Conservation (phyloP, 345 rosid genomes). For the Nasturtium officinale region DNA sequence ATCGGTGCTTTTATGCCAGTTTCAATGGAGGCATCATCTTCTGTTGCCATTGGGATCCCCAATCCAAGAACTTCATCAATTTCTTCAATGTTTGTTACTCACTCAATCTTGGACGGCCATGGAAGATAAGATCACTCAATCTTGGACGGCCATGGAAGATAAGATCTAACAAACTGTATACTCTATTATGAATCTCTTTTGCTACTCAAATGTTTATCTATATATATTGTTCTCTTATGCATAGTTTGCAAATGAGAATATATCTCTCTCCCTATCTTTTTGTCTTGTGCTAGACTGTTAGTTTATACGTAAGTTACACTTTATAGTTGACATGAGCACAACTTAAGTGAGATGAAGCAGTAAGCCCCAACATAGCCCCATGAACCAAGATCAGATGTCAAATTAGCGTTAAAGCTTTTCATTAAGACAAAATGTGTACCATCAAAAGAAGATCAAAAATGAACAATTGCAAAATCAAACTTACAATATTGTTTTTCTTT, state of each 20-base stretch:
- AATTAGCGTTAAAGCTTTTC: background rate
- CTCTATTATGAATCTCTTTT: background rate
- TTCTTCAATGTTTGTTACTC: conserved; percentile 14
- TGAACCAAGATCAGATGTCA: background rate
- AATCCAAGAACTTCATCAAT: background rate
- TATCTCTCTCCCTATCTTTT: too few relatives aligned
- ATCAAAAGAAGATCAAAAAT: too few relatives aligned
- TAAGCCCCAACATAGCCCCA: background rate
- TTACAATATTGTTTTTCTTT: conserved; percentile 35
- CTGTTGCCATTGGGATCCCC: background rate
- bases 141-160: conserved; percentile 32
- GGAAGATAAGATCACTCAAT: conserved; percentile 25
- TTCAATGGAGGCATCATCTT: conserved; percentile 2
- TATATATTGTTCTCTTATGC: background rate
- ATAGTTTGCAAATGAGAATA: too few relatives aligned
- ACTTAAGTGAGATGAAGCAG: background rate
- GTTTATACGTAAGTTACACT: background rate
- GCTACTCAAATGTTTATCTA: background rate
- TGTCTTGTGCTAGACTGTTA: background rate
- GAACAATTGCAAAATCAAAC: conserved; percentile 20
- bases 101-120: conserved; percentile 24
- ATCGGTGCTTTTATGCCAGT: conserved; percentile 7
- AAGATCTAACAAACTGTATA: background rate
- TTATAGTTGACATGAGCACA: background rate
- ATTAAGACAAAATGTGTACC: too few relatives aligned